Conservation (phyloP, 2,329 filamentous ascomycete species). For the Fusarium hainanense region DNA sequence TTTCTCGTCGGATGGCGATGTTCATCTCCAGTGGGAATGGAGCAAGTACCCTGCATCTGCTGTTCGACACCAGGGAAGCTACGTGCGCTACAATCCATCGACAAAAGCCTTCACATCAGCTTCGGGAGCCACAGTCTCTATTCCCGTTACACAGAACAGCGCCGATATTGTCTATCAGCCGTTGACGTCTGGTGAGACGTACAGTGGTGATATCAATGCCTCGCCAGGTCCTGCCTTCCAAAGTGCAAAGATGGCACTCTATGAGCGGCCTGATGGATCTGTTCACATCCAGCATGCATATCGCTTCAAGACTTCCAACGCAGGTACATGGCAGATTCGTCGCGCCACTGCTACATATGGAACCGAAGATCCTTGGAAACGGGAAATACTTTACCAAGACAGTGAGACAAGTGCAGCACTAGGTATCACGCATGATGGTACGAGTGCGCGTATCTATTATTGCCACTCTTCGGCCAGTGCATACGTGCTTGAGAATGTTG, state of each 20-base stretch:
- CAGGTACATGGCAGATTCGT: constrained; percentile 10
- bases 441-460: constrained; percentile 15
- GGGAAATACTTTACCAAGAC: constrained; percentile 8
- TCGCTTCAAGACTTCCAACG: constrained; percentile 10
- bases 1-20: constrained; percentile 44
- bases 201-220: constrained; percentile 16
- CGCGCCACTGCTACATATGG: constrained; percentile 11
- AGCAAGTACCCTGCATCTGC: constrained; percentile 44
- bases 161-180: constrained; percentile 25
- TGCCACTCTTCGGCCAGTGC: constrained; percentile 8
- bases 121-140: constrained; percentile 4
- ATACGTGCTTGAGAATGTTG: constrained; percentile 26
- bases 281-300: constrained; percentile 17
- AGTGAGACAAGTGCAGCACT: constrained; percentile 13
- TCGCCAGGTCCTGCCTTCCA: constrained; percentile 12
- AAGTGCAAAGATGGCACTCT: constrained; percentile 17
- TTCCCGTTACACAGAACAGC: constrained; percentile 19
- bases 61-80: constrained; percentile 43
- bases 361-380: constrained; percentile 9
- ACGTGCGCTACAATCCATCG: constrained; percentile 41
- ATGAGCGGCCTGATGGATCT: neutral
- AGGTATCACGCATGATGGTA: constrained; percentile 18
- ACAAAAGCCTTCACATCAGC: constrained; percentile 32
- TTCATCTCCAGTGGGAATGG: constrained; percentile 47
- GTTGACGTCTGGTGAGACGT: constrained; percentile 39